These are phyloP conservation scores for Rhodamnia rubescens DNA, from an alignment of 345 rosid species.

Conservation along the genomic window DNA sequence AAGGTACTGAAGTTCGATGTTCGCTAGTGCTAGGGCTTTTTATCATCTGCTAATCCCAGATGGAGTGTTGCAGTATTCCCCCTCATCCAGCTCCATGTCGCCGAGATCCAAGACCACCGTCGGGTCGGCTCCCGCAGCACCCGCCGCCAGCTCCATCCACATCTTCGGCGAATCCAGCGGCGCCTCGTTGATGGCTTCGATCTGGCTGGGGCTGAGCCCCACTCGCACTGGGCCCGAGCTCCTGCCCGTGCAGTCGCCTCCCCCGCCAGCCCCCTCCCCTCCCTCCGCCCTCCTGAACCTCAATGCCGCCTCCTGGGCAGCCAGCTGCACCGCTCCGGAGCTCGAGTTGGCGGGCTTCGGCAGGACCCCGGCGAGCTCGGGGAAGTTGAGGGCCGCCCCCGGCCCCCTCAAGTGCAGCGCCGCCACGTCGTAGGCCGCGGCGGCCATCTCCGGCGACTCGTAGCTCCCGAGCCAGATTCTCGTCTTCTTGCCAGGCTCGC, in stretches of 20 bases:
- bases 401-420: constrained; percentile 59
- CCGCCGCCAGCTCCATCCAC: constrained; percentile 32
- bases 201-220: constrained; percentile 60
- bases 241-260: background rate
- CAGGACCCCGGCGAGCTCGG: constrained; percentile 24
- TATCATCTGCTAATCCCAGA: constrained; percentile 3
- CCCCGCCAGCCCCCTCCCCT: background rate
- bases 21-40: background rate
- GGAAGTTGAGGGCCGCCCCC: constrained; percentile 61
- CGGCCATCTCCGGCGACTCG: constrained; percentile 84
- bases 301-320: constrained; percentile 59
- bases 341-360: constrained; percentile 49
- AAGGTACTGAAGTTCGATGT: background rate
- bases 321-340: constrained; percentile 55
- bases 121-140: background rate
- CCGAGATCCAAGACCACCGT: background rate
- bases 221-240: constrained; percentile 28
- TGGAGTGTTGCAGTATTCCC: background rate
- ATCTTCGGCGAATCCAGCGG: constrained; percentile 70
- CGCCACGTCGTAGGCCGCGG: constrained; percentile 81
- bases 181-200: constrained; percentile 71
- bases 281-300: constrained; percentile 11
- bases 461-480: constrained; percentile 91
- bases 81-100: background rate
- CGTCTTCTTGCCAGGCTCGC: constrained; percentile 76